Base-by-base conservation (phyloP, 2,329 filamentous ascomycete species). In the Nothophaeocryptopus gaeumannii region DNA sequence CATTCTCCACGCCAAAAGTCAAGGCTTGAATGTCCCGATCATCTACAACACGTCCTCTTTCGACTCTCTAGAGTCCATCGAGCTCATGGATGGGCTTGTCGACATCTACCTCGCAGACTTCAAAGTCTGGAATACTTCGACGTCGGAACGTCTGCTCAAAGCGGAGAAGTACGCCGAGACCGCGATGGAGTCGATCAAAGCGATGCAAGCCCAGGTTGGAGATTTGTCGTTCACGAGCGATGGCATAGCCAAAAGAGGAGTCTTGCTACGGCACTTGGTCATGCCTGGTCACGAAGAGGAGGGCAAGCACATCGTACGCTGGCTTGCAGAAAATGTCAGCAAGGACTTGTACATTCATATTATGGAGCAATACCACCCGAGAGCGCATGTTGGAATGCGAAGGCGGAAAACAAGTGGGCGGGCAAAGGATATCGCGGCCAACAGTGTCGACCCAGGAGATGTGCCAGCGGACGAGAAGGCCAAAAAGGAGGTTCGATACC, bases 101-200 rank as follows among this genome's bases (percentile, higher is more conserved):
- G 88, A 93, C 65, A 89, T 95, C 38, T 95, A 93, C 65, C 74
- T 95, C n/a, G 85, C 88, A 0, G 88, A 95, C 65, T 93, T 93
- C 74, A 93, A 95, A 67, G 82, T 91, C 8, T 93, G 87, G 88
- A 79, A 79, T 26, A 68, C 76, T 1, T 72, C 68, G 15, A 85
- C 86, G 1, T 85, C 85, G 14, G 84, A 79, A 60, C 76, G 88
- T 9, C 72, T 93, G 29, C 76, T 93, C 32, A 95, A 95, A 66
- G 85, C 86, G 3, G 85, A 89, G 40, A 80, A 89, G 65, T 93
- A 92, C 66, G 80, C 84, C 1, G 72, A 78, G 8, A 81, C 82
- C 0, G 88, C 89, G 0, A 82, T 78, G 68, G 86, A 91, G 68
- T 90, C 86, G 63, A 82, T 93, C 67, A 83, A 81, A 63, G 84